Percentiles rank a stretch among this genome's conserved stretches.
These are phyloP conservation scores for Colletotrichum viniferum DNA, from an alignment of 2,329 filamentous ascomycete genomes.

Conservation along the genomic window DNA sequence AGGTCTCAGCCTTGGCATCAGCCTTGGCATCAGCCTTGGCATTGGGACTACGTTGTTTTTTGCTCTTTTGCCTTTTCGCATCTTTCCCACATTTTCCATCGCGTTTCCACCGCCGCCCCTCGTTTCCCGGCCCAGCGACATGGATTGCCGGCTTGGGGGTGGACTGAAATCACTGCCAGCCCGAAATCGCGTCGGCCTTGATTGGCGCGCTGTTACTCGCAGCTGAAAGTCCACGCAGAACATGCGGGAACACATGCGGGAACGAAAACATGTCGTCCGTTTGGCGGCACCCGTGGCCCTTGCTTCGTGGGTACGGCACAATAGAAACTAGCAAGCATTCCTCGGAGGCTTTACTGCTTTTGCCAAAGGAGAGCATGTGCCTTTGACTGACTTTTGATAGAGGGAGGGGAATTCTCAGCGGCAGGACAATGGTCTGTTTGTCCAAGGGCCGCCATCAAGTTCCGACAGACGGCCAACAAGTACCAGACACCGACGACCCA, in stretches of 20 bases:
- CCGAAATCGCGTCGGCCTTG: neutral
- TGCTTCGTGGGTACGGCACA: neutral
- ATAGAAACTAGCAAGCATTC: neutral
- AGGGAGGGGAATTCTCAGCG: neutral
- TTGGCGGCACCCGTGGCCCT: neutral
- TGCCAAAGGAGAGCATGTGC: neutral
- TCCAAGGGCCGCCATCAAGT: neutral
- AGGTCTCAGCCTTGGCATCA: slow-evolving; percentile 21
- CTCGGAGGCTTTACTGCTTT: neutral
- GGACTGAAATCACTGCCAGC: neutral
- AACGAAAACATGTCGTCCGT: neutral
- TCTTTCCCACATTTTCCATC: neutral
- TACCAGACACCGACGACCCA: neutral
- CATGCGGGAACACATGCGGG: neutral
- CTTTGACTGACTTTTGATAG: neutral
- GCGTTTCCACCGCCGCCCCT: neutral
- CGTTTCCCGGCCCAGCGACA: neutral
- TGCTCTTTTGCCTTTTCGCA: neutral
- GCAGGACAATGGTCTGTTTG: neutral
- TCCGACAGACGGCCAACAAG: neutral
- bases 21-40: slow-evolving; percentile 23
- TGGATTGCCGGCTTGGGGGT: neutral
- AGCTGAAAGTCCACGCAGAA: neutral
- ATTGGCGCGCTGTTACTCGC: neutral
- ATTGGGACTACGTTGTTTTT: slow-evolving; percentile 8